Evolutionary conservation across 2,329 filamentous ascomycete genomes (phyloP).

Genomic region (Colletotrichum camelliae): DNA sequence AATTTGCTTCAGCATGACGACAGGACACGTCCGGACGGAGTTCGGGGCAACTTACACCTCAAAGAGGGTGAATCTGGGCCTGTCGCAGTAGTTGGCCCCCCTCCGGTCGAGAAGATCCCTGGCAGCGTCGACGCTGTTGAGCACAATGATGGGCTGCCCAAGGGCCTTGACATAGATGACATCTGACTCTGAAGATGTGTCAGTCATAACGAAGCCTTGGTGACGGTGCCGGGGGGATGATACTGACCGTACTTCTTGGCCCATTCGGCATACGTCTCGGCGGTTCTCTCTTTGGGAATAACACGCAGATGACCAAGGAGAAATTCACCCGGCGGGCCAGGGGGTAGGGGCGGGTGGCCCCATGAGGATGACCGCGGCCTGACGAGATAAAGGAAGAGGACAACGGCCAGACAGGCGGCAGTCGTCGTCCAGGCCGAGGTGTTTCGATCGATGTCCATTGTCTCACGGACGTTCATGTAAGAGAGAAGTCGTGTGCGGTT

Average conservation of each 20-base stretch:
- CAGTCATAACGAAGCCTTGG: neutral
- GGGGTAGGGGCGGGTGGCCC: slow-evolving; percentile 17
- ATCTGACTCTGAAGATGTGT: slow-evolving; percentile 26
- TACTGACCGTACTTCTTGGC: slow-evolving; percentile 59
- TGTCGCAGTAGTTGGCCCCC: slow-evolving; percentile 48
- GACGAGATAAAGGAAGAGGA: neutral
- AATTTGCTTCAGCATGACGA: slow-evolving; percentile 1
- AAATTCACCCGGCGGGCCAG: slow-evolving; percentile 27
- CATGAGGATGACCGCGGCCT: slow-evolving; percentile 4
- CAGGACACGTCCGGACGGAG: neutral
- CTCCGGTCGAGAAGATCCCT: slow-evolving; percentile 49
- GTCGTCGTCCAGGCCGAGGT: neutral
- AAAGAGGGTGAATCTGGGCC: slow-evolving; percentile 49
- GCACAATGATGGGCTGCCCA: slow-evolving; percentile 41
- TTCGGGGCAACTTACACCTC: slow-evolving; percentile 29
- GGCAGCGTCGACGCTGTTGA: slow-evolving; percentile 48
- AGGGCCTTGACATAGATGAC: slow-evolving; percentile 35
- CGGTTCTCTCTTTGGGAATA: slow-evolving; percentile 28
- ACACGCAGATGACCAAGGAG: slow-evolving; percentile 44
- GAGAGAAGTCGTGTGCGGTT: neutral
- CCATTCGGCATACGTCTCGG: slow-evolving; percentile 22
- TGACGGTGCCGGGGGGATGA: neutral
- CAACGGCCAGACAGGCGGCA: neutral
- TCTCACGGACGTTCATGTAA: neutral
- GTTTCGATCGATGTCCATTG: neutral